Conservation (phyloP, 306 rosid genomes). For the Cyamopsis tetragonoloba region DNA sequence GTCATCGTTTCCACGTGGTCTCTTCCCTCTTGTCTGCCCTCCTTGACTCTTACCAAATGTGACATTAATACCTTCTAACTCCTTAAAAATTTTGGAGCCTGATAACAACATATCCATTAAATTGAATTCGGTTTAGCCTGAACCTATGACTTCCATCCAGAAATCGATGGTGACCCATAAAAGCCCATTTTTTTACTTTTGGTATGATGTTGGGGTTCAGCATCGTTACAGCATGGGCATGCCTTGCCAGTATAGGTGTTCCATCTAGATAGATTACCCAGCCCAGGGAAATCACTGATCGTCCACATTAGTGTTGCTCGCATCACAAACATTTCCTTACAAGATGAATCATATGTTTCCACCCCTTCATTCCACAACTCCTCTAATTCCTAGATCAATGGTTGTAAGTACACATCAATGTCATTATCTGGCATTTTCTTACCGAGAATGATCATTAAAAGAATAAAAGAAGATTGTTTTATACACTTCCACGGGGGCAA, state of each 20-base stretch:
- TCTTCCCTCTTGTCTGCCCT: no score
- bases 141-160: no score
- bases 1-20: no score
- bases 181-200: not conserved
- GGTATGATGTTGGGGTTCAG: no score
- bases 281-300: not conserved
- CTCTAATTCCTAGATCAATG: not conserved
- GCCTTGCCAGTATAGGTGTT: no score
- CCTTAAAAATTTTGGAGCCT: not conserved
- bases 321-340: not conserved
- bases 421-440: not conserved
- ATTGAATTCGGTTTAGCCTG: no score
- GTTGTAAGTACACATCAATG: not conserved
- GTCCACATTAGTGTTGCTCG: not conserved
- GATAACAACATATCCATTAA: not conserved
- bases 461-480: not conserved
- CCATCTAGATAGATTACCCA: not conserved
- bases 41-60: no score
- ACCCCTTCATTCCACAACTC: not conserved
- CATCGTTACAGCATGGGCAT: no score
- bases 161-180: no score
- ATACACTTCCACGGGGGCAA: not conserved
- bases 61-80: not conserved
- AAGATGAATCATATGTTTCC: not conserved
- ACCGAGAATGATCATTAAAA: not conserved